These are phyloP conservation scores for Sphagnum tenellum DNA, from an alignment of 225 moss, liverwort and hornwort species.

Conservation along the genomic window DNA sequence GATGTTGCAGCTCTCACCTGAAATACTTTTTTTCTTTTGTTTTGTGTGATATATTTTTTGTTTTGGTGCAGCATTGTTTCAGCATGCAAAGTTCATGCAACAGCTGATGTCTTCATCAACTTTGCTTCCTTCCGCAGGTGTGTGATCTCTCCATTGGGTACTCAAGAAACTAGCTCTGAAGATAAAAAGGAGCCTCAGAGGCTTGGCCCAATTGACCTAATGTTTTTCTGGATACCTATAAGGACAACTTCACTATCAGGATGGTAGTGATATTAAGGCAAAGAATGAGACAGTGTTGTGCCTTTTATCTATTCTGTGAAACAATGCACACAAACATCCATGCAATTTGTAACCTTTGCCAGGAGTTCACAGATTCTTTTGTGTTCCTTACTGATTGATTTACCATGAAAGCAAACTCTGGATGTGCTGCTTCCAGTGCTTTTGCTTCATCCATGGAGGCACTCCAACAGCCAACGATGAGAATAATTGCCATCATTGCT, in stretches of 20 bases:
- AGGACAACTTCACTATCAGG: background rate
- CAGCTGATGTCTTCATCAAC: constrained; percentile 98
- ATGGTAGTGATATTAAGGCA: background rate
- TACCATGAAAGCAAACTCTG: too few species aligned
- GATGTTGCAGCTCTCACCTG: background rate
- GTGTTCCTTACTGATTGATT: too few species aligned
- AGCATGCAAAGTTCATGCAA: constrained; percentile 75
- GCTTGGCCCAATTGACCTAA: too few species aligned
- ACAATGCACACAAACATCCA: too few species aligned
- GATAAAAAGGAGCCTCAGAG: too few species aligned
- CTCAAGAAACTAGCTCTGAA: background rate
- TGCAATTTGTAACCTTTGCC: too few species aligned
- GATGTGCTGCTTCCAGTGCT: constrained; percentile 28
- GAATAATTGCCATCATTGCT: constrained; percentile 89
- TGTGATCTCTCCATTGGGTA: too few species aligned
- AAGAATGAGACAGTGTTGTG: too few species aligned
- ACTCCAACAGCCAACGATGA: constrained; percentile 70
- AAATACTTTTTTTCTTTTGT: background rate
- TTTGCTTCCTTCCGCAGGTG: constrained; percentile 80
- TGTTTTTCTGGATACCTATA: too few species aligned
- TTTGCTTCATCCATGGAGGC: constrained; percentile 90
- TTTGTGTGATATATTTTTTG: constrained; percentile 4
- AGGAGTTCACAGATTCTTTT: too few species aligned
- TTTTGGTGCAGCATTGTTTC: constrained; percentile 34
- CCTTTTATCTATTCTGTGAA: too few species aligned